Base-by-base conservation (phyloP, 2,329 filamentous ascomycete species). In the Escovopsis sp. region DNA sequence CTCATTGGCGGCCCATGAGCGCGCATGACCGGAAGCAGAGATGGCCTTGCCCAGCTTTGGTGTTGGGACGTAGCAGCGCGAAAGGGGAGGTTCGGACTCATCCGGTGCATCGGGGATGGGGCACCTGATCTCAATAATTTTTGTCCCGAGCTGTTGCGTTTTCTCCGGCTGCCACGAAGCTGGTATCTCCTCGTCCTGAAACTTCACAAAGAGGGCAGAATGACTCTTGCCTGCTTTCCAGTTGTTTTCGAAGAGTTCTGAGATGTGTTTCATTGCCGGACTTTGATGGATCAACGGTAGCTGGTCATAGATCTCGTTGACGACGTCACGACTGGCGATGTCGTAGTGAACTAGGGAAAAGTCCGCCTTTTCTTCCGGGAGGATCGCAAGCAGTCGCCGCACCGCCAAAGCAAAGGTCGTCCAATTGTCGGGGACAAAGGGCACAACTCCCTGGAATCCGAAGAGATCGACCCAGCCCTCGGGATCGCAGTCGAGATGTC, bases 371-470 rank as follows among this genome's bases (percentile, higher is more conserved):
- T 28, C 19, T 8, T 8, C n/a, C 21, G 33, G n/a, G 7, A 35
- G 38, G 10, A 48, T 30, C 9, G 42, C 44, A 3, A 56, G 40
- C 5, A 56, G 36, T 11, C 44, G 43, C 10, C 45, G 39, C 5
- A 48, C 34, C 4, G 51, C 52, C 1, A 9, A 16, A 2, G 43
- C 26, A 23, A 45, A 50, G 1, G 48, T 43, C 3, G 27, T 33
- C 28, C 39, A 44, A 17, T 52, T 39, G 16, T 31, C 19, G 4
- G 45, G 41, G 12, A 44, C 31, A 5, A 55, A 46, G 4, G 45
- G 44, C 3, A 56, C 36, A 4, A 35, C 36, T 9, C 54, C 75
- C 2, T 53, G 46, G 31, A 38, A 43, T 1, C 54, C 48, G 13
- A 48, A 48, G 1, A 56, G 17, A 18, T 25, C 23, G 25, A 30